Base-by-base conservation (phyloP, 768 basidiomycete genomes). In the Suillus americanus region DNA sequence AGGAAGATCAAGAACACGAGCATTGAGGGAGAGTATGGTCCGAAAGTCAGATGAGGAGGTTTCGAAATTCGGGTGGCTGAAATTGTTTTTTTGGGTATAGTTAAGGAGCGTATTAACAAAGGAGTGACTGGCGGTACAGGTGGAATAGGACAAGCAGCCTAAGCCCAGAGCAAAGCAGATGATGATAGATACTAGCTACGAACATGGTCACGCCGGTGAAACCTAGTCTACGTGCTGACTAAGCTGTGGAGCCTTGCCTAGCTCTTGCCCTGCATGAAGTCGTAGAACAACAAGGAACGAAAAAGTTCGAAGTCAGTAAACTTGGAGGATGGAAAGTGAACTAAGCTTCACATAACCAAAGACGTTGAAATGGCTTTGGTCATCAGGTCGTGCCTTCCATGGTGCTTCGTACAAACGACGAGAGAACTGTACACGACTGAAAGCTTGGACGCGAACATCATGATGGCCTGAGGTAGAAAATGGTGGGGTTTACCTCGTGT, bases 1-100 rank as follows among this genome's bases (percentile, higher is more conserved):
- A 74, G n/a, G 70, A 74, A 53, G 77, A 71, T 63, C 76, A 68
- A 46, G 69, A 73, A 68, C 75, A 67, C 38, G 56, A 69, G 71
- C 73, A 74, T 74, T 33, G 33, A 33, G 33, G 33, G 33, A 33
- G 33, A 33, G 33, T 33, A 33, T 33, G 33, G 23, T 12, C 53
- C 20, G 37, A 25, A 35, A 25, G 16, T 30, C 37, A 38, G 8
- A 23, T 6, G 23, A 14, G 37, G 23, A 30, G 30, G 33, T 33
- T 33, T 33, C 33, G 33, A 33, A 33, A 33, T 28, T 57, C 18
- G 2, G 10, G 38, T 40, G 9, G 23, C 14, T 18, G 10, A 40
- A 23, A 40, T 18, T 23, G 16, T 37, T 56, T 12, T n/a, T 28
- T 38, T 56, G 8, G 23, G 5, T 38, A 38, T 38, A 20, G 38